Conservation (phyloP, 225 moss, liverwort and hornwort genomes). For the Antitrichia curtipendula region DNA sequence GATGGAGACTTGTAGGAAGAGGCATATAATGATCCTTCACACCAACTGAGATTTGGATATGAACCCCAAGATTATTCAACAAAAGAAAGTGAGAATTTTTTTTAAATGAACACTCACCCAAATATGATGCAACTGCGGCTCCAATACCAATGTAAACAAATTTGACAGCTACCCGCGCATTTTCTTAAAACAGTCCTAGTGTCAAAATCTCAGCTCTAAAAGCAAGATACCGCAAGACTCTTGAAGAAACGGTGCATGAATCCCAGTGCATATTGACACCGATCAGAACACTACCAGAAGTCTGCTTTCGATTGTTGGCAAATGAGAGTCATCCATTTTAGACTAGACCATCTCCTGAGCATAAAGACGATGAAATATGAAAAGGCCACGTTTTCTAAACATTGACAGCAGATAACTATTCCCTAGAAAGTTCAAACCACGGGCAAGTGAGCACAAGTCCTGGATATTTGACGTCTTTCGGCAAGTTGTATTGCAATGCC, state of each 20-base stretch:
- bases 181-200: neutral
- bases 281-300: neutral
- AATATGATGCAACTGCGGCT: slow-evolving; percentile 38
- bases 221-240: neutral
- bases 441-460: neutral
- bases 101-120: slow-evolving; percentile 3
- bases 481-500: neutral
- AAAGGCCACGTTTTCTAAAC: neutral
- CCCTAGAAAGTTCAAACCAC: neutral
- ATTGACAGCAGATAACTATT: neutral
- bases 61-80: neutral
- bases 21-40: neutral
- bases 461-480: neutral
- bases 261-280: neutral
- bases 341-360: neutral
- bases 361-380: neutral
- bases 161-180: slow-evolving; percentile 33
- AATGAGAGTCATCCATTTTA: neutral
- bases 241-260: neutral
- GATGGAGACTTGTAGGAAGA: neutral
- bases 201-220: neutral
- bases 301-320: neutral
- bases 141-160: slow-evolving; percentile 37
- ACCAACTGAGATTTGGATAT: neutral
- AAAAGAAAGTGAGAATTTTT: neutral